Evolutionary conservation across 108 stramenopile species (phyloP), one percentile per base, ranked within the genome.

Genomic region (Mayamaea pseudoterrestris): DNA sequence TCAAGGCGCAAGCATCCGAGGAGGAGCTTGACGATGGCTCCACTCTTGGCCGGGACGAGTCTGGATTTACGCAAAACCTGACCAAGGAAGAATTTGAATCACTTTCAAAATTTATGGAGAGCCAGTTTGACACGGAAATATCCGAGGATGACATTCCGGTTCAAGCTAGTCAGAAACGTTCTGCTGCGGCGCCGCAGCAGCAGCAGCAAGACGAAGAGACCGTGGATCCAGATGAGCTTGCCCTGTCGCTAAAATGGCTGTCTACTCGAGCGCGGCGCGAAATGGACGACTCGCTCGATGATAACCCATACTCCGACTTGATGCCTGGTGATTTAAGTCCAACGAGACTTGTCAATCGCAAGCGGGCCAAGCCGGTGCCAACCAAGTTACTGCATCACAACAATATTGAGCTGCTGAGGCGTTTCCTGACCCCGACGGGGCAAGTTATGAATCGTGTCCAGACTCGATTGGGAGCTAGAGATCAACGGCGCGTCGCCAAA

Each of bases 371-470:
- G 49, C 57, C 47, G 1, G 55, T 89, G 2, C 87, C 87, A 3
- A 53, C 44, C 18, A 43, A 69, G 16, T 25, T 78, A 5, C 42
- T 89, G 26, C 87, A 89, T 60, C 87, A 89, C 50, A 89, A 89
- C 61, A 89, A 89, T 36, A 52, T 89, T 12, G 40, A 65, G 0
- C 49, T 85, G 24, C 41, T 90, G 41, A 35, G 76, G 28, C 58
- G 79, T 16, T 90, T 78, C 66, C 57, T 75, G 24, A 80, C 78
- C 5, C 83, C 83, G 12, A 75, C 74, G 7, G 83, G 83, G 25
- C 76, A 80, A 54, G 83, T 90, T 50, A 80, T 75, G 81, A 77
- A 85, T 49, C 70, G 83, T 2, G 66, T 80, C 8, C 78, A 80
- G 37, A 68, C 67, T 30, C 57, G 89, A 13, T 34, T 90, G 47